Evolutionary conservation across 2,329 filamentous ascomycete species (phyloP), one percentile per base, ranked within the genome.

Genomic region (Seiridium cupressi): DNA sequence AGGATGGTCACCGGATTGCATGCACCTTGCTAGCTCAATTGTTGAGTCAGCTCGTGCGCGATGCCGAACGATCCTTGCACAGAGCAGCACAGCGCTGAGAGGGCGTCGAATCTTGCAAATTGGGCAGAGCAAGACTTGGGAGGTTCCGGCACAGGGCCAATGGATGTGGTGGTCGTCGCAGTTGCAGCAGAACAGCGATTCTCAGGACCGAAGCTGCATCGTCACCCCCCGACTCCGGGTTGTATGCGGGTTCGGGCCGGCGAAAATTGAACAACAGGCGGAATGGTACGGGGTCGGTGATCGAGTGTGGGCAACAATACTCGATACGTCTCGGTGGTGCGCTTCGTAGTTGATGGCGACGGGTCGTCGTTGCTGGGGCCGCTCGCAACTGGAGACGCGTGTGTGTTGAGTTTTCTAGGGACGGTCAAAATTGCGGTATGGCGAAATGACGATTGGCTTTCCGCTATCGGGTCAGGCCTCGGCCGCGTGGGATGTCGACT

Each of bases 401-500:
- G 46, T 13, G 46, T 49, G 51, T 55, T 49, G 55, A 58, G 55
- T 58, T 58, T 58, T 58, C 26, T 32, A 53, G 49, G 34, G 18
- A 32, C 18, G 34, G 55, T 26, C 55, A 40, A 58, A 58, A 58
- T 51, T 58, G 55, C 46, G 55, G 55, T 58, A 46, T 51, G 51
- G 35, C 40, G 55, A 31, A 46, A 40, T 32, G 38, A 42, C 40
- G 40, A 46, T 48, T 31, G 55, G 35, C 55, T 58, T 58, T 58
- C 55, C 55, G 55, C 44, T 58, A 58, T 49, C 55, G 55, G 55
- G 55, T 58, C 51, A 49, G 55, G 34, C 53, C 18, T 38, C 40
- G n/a, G 5, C 63, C 57, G 48, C 57, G 26, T 3, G 36, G 46
- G 46, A n/a, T 26, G 18, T 26, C 18, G 18, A 26, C 18, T 26